Percentiles rank a stretch among this genome's conserved stretches.
Evolutionary conservation across 2,329 filamentous ascomycete species (phyloP).

Genomic region (Pestalotiopsis sp.): DNA sequence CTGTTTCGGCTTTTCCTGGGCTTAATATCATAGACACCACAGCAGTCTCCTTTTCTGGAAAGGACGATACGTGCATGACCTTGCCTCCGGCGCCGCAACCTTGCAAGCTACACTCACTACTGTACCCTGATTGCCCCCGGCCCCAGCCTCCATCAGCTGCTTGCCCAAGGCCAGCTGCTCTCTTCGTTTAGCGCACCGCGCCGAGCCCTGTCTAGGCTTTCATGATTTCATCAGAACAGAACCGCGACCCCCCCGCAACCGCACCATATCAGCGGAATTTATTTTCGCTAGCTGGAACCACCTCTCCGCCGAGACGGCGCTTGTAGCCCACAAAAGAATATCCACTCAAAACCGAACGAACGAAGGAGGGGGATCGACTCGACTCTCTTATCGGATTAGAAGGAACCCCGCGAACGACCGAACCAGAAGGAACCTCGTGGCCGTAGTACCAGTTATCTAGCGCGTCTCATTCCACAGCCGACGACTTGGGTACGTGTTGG

Average conservation of each 20-base stretch:
- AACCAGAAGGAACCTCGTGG: neutral
- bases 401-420: slow-evolving; percentile 5
- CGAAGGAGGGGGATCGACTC: neutral
- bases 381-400: slow-evolving; percentile 3
- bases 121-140: no score
- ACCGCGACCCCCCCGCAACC: neutral
- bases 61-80: neutral
- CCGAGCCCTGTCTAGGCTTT: neutral
- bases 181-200: neutral
- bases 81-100: no score
- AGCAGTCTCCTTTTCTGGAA: neutral
- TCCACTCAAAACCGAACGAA: neutral
- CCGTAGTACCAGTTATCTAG: slow-evolving; percentile 1
- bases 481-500: neutral
- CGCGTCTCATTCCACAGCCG: neutral
- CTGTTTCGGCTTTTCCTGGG: neutral
- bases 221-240: no score
- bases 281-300: neutral
- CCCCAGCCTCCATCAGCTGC: no score
- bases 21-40: neutral
- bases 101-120: no score
- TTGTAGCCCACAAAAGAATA: neutral
- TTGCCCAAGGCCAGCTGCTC: neutral
- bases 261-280: slow-evolving; percentile 2
- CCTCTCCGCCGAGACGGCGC: neutral